Evolutionary conservation across 192 early-diverging fungal genomes (phyloP), one percentile per base, ranked within the genome.

Genomic region (Coemansia sp.): DNA sequence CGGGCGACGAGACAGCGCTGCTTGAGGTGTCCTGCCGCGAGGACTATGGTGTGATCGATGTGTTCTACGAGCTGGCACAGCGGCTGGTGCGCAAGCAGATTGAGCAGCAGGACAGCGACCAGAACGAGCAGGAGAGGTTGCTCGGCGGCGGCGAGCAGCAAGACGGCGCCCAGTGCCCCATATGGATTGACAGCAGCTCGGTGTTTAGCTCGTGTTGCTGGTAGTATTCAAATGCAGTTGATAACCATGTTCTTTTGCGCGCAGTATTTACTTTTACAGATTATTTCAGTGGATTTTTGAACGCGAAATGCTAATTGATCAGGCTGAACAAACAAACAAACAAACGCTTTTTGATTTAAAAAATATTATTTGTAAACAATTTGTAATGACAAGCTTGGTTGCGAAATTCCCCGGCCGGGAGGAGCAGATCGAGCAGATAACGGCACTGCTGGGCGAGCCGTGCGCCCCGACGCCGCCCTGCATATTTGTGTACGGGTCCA

Each of bases 1-100:
- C 88, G 0, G 88, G 88, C n/a, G 69, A 83, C 52, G 88, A 87
- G 17, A 85, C 72, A 14, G 75, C 83, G 28, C 75, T 88, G 7
- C 86, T 88, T 14, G 88, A 90, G 72, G 86, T 90, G 25, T 90
- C 88, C 4, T 87, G 87, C 19, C 87, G 88, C 59, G 88, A 90
- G 11, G 88, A 88, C 62, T 82, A 90, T 62, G 88, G 88, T 42
- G 75, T 78, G 25, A 69, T 68, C 10, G 75, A 78, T 44, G 75
- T 78, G 28, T 78, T 78, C 31, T 68, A 78, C 46, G 70, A 78
- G 50, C 66, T 78, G n/a, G 69, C 75, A 7, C 56, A 21, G 21
- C 58, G 75, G 22, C 70, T 78, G 65, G 66, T 69, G 22, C 66
- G 63, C 57, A 67, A 42, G 48, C 69, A 69, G 38, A 53, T 55